These are phyloP conservation scores for Blastomyces parvus DNA, from an alignment of 2,329 filamentous ascomycete species.

Conservation along the genomic window DNA sequence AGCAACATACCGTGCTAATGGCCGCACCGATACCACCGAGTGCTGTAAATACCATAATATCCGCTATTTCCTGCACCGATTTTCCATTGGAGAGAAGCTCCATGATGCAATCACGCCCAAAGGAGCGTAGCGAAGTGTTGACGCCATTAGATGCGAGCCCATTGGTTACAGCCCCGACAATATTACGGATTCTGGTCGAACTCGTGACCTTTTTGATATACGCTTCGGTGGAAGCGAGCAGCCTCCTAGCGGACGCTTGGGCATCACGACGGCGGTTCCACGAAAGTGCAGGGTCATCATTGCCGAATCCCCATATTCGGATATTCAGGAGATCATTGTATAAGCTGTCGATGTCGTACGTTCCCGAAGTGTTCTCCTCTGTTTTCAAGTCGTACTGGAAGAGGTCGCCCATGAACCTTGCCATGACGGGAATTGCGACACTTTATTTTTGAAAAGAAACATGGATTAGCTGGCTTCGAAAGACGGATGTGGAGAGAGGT, in stretches of 20 bases:
- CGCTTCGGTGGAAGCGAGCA: slow-evolving; percentile 32
- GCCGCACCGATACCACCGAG: slow-evolving; percentile 36
- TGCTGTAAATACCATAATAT: slow-evolving; percentile 20
- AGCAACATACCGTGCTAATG: slow-evolving; percentile 28
- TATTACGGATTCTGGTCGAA: slow-evolving; percentile 19
- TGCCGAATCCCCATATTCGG: slow-evolving; percentile 40
- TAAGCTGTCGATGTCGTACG: slow-evolving; percentile 45
- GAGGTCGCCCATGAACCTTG: slow-evolving; percentile 19
- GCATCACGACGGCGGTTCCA: slow-evolving; percentile 40
- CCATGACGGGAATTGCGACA: slow-evolving; percentile 19
- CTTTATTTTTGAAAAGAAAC: slow-evolving; percentile 1
- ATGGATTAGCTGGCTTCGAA: not conserved
- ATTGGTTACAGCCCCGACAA: slow-evolving; percentile 25
- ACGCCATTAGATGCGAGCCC: slow-evolving; percentile 22
- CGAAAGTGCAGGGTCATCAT: slow-evolving; percentile 39
- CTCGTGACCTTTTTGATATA: slow-evolving; percentile 31
- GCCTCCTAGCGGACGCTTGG: slow-evolving; percentile 28
- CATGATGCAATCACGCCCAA: slow-evolving; percentile 33
- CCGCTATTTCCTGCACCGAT: slow-evolving; percentile 15
- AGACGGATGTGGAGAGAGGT: not conserved
- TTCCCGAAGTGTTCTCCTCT: slow-evolving; percentile 18
- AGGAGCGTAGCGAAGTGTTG: slow-evolving; percentile 32
- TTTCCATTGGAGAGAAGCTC: slow-evolving; percentile 26
- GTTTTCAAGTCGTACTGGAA: slow-evolving; percentile 18
- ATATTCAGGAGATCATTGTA: slow-evolving; percentile 40